Conservation (phyloP, 345 rosid genomes). For the Streptanthus diversifolius region DNA sequence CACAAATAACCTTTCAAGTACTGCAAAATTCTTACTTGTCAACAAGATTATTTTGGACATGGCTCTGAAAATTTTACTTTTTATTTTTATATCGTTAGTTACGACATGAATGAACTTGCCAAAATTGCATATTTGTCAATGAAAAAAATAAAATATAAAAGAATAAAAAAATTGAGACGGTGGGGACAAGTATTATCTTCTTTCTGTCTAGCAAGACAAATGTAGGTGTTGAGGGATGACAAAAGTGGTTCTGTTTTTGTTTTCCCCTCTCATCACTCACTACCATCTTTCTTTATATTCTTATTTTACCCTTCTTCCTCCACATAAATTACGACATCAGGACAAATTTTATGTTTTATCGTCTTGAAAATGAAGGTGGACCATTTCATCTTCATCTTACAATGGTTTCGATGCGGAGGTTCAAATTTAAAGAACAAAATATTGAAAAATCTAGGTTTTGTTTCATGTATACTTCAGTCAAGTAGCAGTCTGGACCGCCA, state of each 20-base stretch:
- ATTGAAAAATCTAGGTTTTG: neutral
- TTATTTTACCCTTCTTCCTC: conserved; percentile 19
- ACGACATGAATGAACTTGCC: neutral
- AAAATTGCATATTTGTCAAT: conserved; percentile 5
- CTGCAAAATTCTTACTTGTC: neutral
- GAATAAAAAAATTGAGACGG: conserved; percentile 1
- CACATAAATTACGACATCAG: neutral
- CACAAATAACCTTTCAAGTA: neutral
- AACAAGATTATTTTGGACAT: neutral
- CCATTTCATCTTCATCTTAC: conserved; percentile 13
- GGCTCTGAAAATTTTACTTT: neutral
- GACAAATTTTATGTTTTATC: neutral
- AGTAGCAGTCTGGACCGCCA: neutral
- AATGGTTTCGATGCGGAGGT: neutral
- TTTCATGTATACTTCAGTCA: neutral
- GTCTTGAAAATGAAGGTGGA: conserved; percentile 3
- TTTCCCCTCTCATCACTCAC: conserved; percentile 33
- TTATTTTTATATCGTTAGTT: neutral
- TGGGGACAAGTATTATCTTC: conserved; percentile 48
- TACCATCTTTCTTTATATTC: conserved; percentile 1
- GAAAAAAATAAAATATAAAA: neutral
- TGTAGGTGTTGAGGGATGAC: conserved; percentile 33
- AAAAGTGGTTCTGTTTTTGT: conserved; percentile 35
- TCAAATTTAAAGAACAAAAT: neutral
- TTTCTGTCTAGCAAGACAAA: conserved; percentile 33